A percentile compares a stretch with the other conserved stretches of the same genome.
Evolutionary conservation across 805 yeast species (phyloP).

Genomic region (Teunomyces lycoperdinae): DNA sequence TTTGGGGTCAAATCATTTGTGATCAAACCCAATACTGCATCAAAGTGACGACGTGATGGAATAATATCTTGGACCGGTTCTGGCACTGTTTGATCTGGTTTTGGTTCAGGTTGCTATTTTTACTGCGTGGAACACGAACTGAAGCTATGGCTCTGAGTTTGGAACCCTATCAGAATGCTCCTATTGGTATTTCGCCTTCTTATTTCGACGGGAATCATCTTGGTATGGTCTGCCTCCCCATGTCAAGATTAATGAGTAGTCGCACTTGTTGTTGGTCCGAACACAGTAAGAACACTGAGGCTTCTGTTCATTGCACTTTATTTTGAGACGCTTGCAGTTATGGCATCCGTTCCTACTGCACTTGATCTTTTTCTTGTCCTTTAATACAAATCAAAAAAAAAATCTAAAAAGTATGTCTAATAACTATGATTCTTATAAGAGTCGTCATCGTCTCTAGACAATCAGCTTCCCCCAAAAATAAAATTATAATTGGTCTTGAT

Average conservation of each 20-base stretch:
- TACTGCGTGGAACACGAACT: not conserved
- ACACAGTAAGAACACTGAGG: conserved; percentile 61
- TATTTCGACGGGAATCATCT: conserved; percentile 33
- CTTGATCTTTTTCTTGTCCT: conserved; percentile 21
- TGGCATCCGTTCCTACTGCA: conserved; percentile 61
- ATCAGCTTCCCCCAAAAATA: not conserved
- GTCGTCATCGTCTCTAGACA: not conserved
- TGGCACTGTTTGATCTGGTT: not conserved
- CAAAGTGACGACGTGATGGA: too few species aligned
- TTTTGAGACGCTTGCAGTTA: conserved; percentile 57
- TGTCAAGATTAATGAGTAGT: conserved; percentile 57
- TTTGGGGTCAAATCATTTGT: too few species aligned
- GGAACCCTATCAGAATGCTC: not conserved
- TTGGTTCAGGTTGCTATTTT: not conserved
- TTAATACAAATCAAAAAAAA: not conserved
- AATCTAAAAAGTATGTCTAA: too few species aligned
- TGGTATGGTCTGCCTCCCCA: conserved; percentile 78
- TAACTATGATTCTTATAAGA: not conserved
- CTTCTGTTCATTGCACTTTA: conserved; percentile 68
- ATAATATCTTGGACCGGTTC: not conserved
- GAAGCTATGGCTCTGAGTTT: not conserved
- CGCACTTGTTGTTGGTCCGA: conserved; percentile 49
- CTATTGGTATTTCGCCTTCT: conserved; percentile 12
- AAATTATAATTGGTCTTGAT: conserved; percentile 11
- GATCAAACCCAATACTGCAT: too few species aligned